Conservation (phyloP, 306 rosid species). For the Dicorynia guianensis region DNA sequence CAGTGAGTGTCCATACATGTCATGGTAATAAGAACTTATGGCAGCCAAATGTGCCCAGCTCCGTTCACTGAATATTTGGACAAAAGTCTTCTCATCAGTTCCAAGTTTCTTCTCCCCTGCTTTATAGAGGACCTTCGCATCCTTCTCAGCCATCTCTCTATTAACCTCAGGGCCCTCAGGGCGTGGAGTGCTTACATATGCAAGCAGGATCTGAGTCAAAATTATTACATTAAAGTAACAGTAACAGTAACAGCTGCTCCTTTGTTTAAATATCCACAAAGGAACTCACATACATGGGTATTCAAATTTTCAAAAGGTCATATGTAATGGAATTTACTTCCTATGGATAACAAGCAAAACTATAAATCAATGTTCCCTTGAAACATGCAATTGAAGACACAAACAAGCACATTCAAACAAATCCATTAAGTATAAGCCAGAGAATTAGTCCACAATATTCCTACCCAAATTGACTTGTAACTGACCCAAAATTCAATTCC, state of each 20-base stretch:
- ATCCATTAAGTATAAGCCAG: background rate
- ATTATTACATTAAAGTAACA: constrained; percentile 14
- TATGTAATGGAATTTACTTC: background rate
- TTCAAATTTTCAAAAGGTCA: background rate
- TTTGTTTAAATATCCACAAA: background rate
- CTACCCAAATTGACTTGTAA: constrained; percentile 13
- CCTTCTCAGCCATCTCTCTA: constrained; percentile 50
- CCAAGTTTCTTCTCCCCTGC: constrained; percentile 65
- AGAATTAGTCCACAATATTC: constrained; percentile 4
- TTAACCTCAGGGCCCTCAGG: constrained; percentile 76
- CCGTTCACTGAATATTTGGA: constrained; percentile 64
- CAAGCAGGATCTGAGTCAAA: constrained; percentile 66
- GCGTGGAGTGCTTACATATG: constrained; percentile 60
- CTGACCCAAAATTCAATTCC: background rate
- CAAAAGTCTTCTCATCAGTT: constrained; percentile 65
- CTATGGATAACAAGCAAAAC: no score
- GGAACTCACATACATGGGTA: constrained; percentile 15
- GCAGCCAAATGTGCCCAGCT: constrained; percentile 80
- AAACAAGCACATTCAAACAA: constrained; percentile 4
- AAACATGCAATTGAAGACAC: background rate
- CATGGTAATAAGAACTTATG: constrained; percentile 53
- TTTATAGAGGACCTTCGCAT: constrained; percentile 51
- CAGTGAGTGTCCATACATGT: constrained; percentile 59
- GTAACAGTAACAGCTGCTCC: constrained; percentile 23
- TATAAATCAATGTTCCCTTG: background rate